Evolutionary conservation across 331 rosid genomes (phyloP).

Genomic region (Quercus phellos): DNA sequence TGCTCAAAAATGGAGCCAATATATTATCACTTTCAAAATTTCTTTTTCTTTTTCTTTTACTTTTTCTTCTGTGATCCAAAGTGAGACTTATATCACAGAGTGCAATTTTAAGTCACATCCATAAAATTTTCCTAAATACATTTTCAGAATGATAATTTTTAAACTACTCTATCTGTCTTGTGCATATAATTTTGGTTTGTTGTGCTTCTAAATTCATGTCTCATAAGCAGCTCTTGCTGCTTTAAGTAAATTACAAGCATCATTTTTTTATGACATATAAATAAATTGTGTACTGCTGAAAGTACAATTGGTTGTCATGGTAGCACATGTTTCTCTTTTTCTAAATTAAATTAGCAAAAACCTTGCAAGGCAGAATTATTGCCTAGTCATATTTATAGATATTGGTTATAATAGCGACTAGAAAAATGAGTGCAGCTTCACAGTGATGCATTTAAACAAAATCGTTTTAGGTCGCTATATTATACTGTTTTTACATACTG

Average conservation of each 20-base stretch:
- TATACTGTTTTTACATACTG: not conserved
- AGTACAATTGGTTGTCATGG: not conserved
- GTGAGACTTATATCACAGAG: not conserved
- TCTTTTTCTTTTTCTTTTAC: not conserved
- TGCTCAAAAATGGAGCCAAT: constrained; percentile 5
- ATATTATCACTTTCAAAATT: constrained; percentile 3
- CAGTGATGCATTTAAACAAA: not conserved
- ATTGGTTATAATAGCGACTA: not conserved
- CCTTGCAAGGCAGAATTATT: not conserved
- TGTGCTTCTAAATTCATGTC: constrained; percentile 14
- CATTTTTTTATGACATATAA: not conserved
- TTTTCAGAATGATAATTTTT: constrained; percentile 4
- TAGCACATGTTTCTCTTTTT: not conserved
- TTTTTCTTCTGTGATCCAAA: not conserved
- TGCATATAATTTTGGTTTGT: not conserved
- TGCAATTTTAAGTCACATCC: not conserved
- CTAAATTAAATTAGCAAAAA: not conserved
- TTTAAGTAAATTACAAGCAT: constrained; percentile 9
- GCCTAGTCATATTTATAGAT: not conserved
- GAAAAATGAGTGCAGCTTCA: not conserved
- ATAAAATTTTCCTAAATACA: constrained; percentile 2
- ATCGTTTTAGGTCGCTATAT: not conserved
- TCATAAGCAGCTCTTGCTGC: not conserved
- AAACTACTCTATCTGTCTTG: not conserved
- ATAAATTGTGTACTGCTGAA: not conserved